Base-by-base conservation (phyloP, 2,329 filamentous ascomycete genomes). In the Sporothrix sp. region DNA sequence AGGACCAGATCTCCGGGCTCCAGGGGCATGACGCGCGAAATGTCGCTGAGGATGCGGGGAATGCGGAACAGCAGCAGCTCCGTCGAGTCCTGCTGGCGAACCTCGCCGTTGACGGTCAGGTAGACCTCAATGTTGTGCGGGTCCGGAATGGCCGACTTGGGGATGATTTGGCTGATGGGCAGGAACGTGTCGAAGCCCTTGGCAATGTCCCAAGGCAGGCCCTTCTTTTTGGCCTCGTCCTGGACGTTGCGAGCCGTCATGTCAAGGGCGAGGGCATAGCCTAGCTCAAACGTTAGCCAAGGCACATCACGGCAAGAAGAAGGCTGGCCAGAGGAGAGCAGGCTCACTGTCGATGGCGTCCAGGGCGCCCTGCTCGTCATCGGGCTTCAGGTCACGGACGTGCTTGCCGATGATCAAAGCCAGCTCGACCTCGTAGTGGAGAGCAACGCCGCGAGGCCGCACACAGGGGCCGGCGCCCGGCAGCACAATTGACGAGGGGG, bases 181-280 rank as follows among this genome's bases (percentile, higher is more conserved):
- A 95, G 76, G 73, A 98, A 98, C 3, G 93, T 97, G 67, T 98
- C 93, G 65, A 97, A 98, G 42, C 93, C 93, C 73, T 98, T 98
- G 59, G 87, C 85, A 58, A 96, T 96, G 61, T 83, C 82, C 93
- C 93, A 98, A 7, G 93, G 93, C 14, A 97, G 81, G 32, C 93
- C 89, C 74, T 93, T 95, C 71, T 85, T 88, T 79, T 97, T 98
- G 58, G 91, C 91, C 71, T 96, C 89, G 60, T 95, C 87, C 70
- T 98, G 93, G 7, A 87, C 80, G 68, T 97, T 97, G 58, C 93
- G 85, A 1, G 86, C 93, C 9, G 93, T 98, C 87, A 98, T 94
- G 70, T 98, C 93, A 62, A 98, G 96, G 59, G 86, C 82, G 42
- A 97, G 76, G 58, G 91, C 79, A 68, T 97, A 98, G 61, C 81